These are phyloP conservation scores for Amanita brunnescens DNA, from an alignment of 768 basidiomycete genomes.

Conservation along the genomic window DNA sequence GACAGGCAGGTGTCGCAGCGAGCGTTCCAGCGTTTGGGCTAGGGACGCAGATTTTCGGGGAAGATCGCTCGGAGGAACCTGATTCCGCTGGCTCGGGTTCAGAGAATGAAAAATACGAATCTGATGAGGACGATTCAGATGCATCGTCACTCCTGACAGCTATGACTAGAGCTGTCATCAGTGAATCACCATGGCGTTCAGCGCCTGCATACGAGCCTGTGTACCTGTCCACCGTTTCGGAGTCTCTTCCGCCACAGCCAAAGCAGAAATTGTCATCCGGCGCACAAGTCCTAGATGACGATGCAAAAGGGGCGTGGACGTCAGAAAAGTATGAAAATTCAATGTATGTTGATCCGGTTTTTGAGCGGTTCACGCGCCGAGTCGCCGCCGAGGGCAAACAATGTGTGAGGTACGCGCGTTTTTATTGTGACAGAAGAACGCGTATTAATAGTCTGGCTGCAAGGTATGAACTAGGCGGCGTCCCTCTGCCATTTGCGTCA, in stretches of 20 bases:
- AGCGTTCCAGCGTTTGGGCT: conserved; percentile 38
- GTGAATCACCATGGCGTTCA: conserved; percentile 57
- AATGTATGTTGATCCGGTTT: conserved; percentile 71
- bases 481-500: conserved; percentile 78
- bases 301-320: conserved; percentile 43
- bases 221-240: conserved; percentile 68
- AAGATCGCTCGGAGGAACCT: conserved; percentile 11
- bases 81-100: not conserved
- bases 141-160: conserved; percentile 44
- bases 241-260: conserved; percentile 57
- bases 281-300: conserved; percentile 34
- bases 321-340: conserved; percentile 79
- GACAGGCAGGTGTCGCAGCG: conserved; percentile 9
- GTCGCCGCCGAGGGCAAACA: conserved; percentile 69
- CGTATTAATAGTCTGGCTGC: not conserved
- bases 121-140: conserved; percentile 27
- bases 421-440: not conserved
- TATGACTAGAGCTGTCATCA: conserved; percentile 43
- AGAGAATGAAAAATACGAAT: conserved; percentile 23
- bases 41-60: conserved; percentile 62
- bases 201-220: conserved; percentile 59
- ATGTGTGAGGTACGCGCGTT: conserved; percentile 64
- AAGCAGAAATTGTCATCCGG: conserved; percentile 38
- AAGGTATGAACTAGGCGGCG: conserved; percentile 85
- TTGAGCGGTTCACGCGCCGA: conserved; percentile 75